Evolutionary conservation across 495 filamentous ascomycete genomes (phyloP).

Genomic region (Emericellopsis terricola): DNA sequence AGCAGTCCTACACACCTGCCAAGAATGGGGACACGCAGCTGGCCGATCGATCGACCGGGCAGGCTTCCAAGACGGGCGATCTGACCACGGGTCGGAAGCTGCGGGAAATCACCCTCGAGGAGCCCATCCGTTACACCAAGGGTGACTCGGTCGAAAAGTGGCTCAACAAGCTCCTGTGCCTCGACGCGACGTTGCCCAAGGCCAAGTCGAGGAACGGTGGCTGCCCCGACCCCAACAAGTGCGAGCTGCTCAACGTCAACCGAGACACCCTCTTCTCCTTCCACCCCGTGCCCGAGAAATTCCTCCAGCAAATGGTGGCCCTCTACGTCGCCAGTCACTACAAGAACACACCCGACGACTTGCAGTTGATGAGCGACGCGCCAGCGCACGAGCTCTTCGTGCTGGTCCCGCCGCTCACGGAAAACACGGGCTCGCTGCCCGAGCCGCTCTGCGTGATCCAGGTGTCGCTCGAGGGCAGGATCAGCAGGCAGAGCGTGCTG

Average conservation of each 20-base stretch:
- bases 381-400: constrained; percentile 95
- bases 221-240: constrained; percentile 77
- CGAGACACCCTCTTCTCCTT: constrained; percentile 96
- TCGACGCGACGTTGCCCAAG: constrained; percentile 74
- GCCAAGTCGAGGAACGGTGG: constrained; percentile 59
- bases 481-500: constrained; percentile 81
- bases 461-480: constrained; percentile 84
- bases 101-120: constrained; percentile 76
- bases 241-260: constrained; percentile 84
- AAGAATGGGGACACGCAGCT: constrained; percentile 36
- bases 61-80: constrained; percentile 42
- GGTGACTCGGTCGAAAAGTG: constrained; percentile 88
- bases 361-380: constrained; percentile 95
- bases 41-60: constrained; percentile 55
- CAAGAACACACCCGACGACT: constrained; percentile 95
- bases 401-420: constrained; percentile 71
- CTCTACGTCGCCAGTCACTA: constrained; percentile 97
- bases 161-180: constrained; percentile 85
- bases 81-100: constrained; percentile 58
- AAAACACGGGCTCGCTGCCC: constrained; percentile 58
- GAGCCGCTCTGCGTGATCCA: constrained; percentile 94
- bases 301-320: constrained; percentile 95
- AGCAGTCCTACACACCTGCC: constrained; percentile 56
- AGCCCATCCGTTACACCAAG: constrained; percentile 87
- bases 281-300: constrained; percentile 90